These are phyloP conservation scores for Phaffia australis DNA, from an alignment of 768 basidiomycete genomes.

Conservation along the genomic window DNA sequence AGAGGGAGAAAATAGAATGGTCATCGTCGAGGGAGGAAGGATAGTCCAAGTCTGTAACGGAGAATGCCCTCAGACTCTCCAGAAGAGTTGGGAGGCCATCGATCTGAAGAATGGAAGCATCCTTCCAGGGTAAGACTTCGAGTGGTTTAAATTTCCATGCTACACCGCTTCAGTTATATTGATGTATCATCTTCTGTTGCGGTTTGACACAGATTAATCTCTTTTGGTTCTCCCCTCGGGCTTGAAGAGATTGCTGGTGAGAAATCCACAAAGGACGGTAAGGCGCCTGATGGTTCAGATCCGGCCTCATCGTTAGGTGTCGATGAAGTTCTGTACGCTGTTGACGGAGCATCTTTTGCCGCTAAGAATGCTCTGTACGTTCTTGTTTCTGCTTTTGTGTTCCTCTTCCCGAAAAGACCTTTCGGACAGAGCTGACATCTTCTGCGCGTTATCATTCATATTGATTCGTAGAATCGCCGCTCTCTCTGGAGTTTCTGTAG, in stretches of 20 bases:
- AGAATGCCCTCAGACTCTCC: conserved; percentile 28
- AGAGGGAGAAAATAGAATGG: conserved; percentile 37
- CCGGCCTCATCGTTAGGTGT: too few relatives aligned
- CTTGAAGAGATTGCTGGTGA: conserved; percentile 59
- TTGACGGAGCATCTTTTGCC: conserved; percentile 61
- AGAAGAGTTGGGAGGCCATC: conserved; percentile 40
- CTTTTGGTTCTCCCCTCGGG: conserved; percentile 57
- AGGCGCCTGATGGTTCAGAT: conserved; percentile 26
- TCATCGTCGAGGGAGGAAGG: conserved; percentile 48
- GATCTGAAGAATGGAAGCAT: conserved; percentile 53
- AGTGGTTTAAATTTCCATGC: too few relatives aligned
- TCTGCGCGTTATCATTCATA: not conserved
- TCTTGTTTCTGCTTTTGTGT: not conserved
- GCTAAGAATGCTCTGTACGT: conserved; percentile 59
- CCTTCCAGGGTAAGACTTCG: conserved; percentile 43
- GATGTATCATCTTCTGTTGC: not conserved
- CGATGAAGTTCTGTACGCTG: conserved; percentile 46
- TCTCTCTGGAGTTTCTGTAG: conserved; percentile 60
- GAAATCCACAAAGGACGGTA: conserved; percentile 50
- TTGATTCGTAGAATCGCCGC: conserved; percentile 54
- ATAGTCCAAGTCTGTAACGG: conserved; percentile 45
- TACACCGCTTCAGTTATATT: too few relatives aligned
- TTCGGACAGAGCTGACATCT: not conserved
- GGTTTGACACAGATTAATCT: conserved; percentile 41
- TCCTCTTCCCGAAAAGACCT: conserved; percentile 27